phyloP scores from a whole-genome alignment of 768 basidiomycete genomes.

The Termitomyces sp. region DNA sequence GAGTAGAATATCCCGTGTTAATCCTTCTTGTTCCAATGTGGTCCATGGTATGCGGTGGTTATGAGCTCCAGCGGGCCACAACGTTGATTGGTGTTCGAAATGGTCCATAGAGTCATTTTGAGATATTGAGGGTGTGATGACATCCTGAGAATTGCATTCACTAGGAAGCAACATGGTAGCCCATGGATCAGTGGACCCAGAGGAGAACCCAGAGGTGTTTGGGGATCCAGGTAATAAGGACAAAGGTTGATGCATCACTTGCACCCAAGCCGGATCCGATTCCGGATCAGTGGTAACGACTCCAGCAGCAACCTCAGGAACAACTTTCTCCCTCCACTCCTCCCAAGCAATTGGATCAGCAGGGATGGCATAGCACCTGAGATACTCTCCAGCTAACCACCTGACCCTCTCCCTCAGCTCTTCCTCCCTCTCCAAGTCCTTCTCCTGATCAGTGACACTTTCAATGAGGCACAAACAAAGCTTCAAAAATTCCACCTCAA shows the following conservation, averaged over 20 bases:
- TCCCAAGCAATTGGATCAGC: conserved; percentile 54
- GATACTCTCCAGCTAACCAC: conserved; percentile 68
- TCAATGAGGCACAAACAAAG: conserved; percentile 63
- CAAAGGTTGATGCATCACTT: conserved; percentile 44
- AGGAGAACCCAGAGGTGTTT: conserved; percentile 48
- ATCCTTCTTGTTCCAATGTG: conserved; percentile 58
- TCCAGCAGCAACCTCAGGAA: conserved; percentile 38
- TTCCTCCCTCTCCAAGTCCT: conserved; percentile 36
- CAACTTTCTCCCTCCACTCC: conserved; percentile 47
- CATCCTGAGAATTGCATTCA: conserved; percentile 24
- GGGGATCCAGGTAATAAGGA: conserved; percentile 48
- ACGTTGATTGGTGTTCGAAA: conserved; percentile 24
- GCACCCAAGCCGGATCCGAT: conserved; percentile 46
- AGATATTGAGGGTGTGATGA: conserved; percentile 16
- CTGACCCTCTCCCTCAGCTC: conserved; percentile 45
- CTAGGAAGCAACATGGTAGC: conserved; percentile 38
- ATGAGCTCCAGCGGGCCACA: conserved; percentile 15
- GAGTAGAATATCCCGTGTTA: conserved; percentile 65
- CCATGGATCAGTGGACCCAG: conserved; percentile 40
- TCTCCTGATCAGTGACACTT: conserved; percentile 44
- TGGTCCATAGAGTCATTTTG: conserved; percentile 21
- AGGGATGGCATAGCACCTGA: conserved; percentile 52
- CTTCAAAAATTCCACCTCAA: conserved; percentile 69
- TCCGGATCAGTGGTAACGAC: conserved; percentile 22
- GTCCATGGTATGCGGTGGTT: conserved; percentile 39